Conservation (phyloP, 2,329 filamentous ascomycete species). For the Hymenoscyphus scutula region DNA sequence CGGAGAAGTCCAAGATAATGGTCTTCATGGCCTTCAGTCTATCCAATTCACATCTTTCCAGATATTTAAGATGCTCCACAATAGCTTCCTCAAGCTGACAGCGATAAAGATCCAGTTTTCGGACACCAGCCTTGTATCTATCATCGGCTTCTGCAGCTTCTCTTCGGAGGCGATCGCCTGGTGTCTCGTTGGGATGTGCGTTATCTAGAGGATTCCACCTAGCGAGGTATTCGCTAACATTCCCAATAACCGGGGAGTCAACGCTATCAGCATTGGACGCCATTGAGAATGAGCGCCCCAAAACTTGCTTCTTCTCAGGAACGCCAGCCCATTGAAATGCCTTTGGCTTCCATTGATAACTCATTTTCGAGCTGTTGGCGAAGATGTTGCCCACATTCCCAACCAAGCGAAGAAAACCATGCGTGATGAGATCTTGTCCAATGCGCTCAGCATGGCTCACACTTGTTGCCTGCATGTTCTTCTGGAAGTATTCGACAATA, state of each 20-base stretch:
- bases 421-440: constrained; percentile 84
- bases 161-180: constrained; percentile 77
- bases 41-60: constrained; percentile 96
- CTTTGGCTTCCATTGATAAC: constrained; percentile 94
- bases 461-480: constrained; percentile 77
- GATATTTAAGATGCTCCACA: constrained; percentile 86
- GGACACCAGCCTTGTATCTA: constrained; percentile 83
- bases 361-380: constrained; percentile 95
- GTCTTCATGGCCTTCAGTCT: constrained; percentile 97
- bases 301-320: constrained; percentile 77
- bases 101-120: constrained; percentile 82
- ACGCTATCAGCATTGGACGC: constrained; percentile 55
- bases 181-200: constrained; percentile 88
- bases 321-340: constrained; percentile 85
- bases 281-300: constrained; percentile 73
- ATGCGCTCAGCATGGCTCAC: constrained; percentile 91
- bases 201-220: constrained; percentile 94
- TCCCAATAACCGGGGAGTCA: constrained; percentile 80
- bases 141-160: constrained; percentile 91
- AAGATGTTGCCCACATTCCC: constrained; percentile 95
- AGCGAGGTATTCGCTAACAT: constrained; percentile 83
- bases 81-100: constrained; percentile 97
- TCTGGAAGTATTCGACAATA: constrained; percentile 93
- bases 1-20: constrained; percentile 95
- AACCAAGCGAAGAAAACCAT: constrained; percentile 84